Conservation (phyloP, 768 basidiomycete genomes). For the Lyophyllum atratum region DNA sequence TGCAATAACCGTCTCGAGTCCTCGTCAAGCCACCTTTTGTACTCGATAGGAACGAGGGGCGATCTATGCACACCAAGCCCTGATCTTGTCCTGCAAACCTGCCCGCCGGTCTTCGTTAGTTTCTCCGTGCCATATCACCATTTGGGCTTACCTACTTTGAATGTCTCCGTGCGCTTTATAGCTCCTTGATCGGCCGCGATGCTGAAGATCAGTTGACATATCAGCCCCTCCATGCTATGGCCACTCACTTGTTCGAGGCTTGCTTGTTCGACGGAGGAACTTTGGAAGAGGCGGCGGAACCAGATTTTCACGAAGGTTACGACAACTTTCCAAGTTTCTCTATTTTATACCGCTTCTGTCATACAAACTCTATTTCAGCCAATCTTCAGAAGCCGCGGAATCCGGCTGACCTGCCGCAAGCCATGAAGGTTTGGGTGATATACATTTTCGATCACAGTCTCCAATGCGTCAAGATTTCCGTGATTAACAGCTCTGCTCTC, state of each 20-base stretch:
- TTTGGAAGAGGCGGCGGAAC: neutral
- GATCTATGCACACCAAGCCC: slow-evolving; percentile 6
- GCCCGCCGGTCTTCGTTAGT: slow-evolving; percentile 15
- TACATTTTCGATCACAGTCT: slow-evolving; percentile 24
- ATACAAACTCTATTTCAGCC: slow-evolving; percentile 14
- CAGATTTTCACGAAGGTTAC: neutral
- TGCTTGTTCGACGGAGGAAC: neutral
- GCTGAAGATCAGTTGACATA: neutral
- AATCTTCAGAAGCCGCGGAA: slow-evolving; percentile 19
- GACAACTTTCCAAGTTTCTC: neutral
- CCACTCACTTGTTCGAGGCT: neutral
- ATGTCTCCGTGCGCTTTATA: neutral
- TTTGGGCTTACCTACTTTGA: slow-evolving; percentile 13
- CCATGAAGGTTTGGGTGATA: neutral
- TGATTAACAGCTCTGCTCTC: slow-evolving; percentile 18
- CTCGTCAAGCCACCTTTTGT: slow-evolving; percentile 8
- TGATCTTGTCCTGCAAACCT: slow-evolving; percentile 6
- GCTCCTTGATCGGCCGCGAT: slow-evolving; percentile 5
- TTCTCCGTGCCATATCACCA: slow-evolving; percentile 15
- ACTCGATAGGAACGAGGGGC: slow-evolving; percentile 10
- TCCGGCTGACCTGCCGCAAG: slow-evolving; percentile 10
- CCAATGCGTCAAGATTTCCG: slow-evolving; percentile 6
- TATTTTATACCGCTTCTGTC: slow-evolving; percentile 9
- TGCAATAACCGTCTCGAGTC: slow-evolving; percentile 20
- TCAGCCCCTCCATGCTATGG: neutral